These are phyloP conservation scores for Asterochloris sp. DNA, from an alignment of 139 green algal genomes.

Conservation along the genomic window DNA sequence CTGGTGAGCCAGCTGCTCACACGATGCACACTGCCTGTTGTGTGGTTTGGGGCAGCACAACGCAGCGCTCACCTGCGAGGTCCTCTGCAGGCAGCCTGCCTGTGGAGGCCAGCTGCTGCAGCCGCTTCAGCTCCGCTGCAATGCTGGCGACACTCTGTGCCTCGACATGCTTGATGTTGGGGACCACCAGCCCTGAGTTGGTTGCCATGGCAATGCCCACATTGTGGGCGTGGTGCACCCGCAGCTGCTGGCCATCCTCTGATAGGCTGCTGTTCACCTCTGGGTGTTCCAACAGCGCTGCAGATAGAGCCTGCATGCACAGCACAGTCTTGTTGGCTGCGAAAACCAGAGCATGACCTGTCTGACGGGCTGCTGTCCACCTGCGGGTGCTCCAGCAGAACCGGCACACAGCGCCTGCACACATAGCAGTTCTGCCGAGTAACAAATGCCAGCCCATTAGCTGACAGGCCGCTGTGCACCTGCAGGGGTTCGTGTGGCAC, in stretches of 20 bases:
- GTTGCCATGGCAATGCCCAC: constrained; percentile 90
- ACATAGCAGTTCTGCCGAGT: too few relatives aligned
- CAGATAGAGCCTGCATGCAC: constrained; percentile 74
- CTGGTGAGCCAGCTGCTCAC: too few relatives aligned
- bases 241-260: constrained; percentile 57
- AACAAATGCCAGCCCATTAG: too few relatives aligned
- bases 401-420: too few relatives aligned
- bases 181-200: constrained; percentile 69
- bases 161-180: constrained; percentile 73
- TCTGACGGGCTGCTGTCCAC: too few relatives aligned
- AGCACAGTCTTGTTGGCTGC: not conserved
- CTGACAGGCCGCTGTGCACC: too few relatives aligned
- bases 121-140: constrained; percentile 56
- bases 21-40: too few relatives aligned
- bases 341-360: too few relatives aligned
- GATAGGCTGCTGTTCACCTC: constrained; percentile 73
- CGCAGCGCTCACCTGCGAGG: not conserved
- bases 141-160: constrained; percentile 51
- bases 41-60: not conserved
- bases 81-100: constrained; percentile 59
- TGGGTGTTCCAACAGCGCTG: constrained; percentile 63
- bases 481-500: too few relatives aligned
- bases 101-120: constrained; percentile 65
- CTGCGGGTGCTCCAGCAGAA: too few relatives aligned
- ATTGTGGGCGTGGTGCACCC: constrained; percentile 76